Evolutionary conservation across 2,329 filamentous ascomycete genomes (phyloP), one percentile per base, ranked within the genome.

Genomic region (Mycogone perniciosa): DNA sequence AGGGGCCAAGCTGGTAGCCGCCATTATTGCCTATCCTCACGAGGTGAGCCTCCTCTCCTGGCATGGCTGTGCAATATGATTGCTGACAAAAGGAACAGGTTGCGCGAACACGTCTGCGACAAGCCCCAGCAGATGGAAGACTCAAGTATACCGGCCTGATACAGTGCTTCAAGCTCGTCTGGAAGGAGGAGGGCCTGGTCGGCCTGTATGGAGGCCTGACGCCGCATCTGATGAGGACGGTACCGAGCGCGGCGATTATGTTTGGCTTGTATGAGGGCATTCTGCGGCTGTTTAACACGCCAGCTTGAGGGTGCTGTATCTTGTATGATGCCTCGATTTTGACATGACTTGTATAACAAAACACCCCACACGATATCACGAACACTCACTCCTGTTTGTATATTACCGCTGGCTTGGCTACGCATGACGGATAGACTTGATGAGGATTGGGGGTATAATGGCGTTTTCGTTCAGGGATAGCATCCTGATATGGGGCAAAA

Each of bases 211-310:
- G 92, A 50, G 91, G 91, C 13, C 76, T 97, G 62, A 95, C 91
- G 10, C 90, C 92, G 43, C 92, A 97, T 66, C 81, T 97, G 62
- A 81, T 96, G 69, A 80, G 91, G 55, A 91, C 91, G 6, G 91
- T 96, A 5, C 92, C 92, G 1, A 93, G 88, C 59, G 90, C 92
- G 6, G 90, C 88, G 59, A 95, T 97, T 67, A 96, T 95, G 88
- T 96, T 96, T 67, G 90, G 89, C 69, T 93, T 93, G 75, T 96
- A 82, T 62, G 79, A 82, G 63, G 76, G 72, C 49, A 81, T 82
- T 40, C 67, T 82, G 31, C 71, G 72, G 5, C 59, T 78, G 5
- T 73, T 76, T 53, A 61, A 72, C 52, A 69, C 68, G 6, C 63
- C 66, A 10, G 65, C 67, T 6, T 71, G 62, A 59, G 52, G 31